Conservation (phyloP, 768 basidiomycete species). For the Baorangia bicolor region DNA sequence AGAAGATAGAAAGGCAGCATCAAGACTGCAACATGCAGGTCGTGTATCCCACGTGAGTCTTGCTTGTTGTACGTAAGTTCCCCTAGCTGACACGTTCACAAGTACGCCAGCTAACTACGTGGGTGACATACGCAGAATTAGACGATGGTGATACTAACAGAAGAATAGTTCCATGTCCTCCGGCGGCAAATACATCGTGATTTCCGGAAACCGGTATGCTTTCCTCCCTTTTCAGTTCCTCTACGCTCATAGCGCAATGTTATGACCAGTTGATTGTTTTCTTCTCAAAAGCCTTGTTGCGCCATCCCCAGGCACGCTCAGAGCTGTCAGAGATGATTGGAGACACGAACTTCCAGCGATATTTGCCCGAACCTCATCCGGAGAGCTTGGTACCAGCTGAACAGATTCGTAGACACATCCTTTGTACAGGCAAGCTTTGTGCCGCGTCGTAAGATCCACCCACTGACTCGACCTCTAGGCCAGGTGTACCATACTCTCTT, state of each 20-base stretch:
- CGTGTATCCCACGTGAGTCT: conserved; percentile 87
- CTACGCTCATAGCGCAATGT: not conserved
- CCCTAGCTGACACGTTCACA: conserved; percentile 10
- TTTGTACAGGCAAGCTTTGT: conserved; percentile 65
- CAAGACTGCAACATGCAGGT: conserved; percentile 99
- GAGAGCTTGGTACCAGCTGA: conserved; percentile 76
- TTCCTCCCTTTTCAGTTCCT: not conserved
- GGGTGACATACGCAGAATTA: not conserved
- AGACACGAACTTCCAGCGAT: conserved; percentile 90
- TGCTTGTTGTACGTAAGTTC: not conserved
- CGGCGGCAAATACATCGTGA: conserved; percentile 97
- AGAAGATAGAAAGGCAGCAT: conserved; percentile 92
- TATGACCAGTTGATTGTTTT: conserved; percentile 74
- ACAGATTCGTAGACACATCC: conserved; percentile 86
- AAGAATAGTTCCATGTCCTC: conserved; percentile 83
- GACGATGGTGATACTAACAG: conserved; percentile 12
- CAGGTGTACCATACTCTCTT: conserved; percentile 93
- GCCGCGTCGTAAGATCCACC: not conserved
- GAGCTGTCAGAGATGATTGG: conserved; percentile 84
- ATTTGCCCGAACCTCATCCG: conserved; percentile 79
- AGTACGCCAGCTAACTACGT: conserved; percentile 96
- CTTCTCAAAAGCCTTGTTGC: conserved; percentile 96
- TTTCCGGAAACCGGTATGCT: conserved; percentile 89
- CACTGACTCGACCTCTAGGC: conserved; percentile 41
- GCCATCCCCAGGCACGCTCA: conserved; percentile 91